Conservation (phyloP, 768 basidiomycete genomes). For the Clavulina sp. region DNA sequence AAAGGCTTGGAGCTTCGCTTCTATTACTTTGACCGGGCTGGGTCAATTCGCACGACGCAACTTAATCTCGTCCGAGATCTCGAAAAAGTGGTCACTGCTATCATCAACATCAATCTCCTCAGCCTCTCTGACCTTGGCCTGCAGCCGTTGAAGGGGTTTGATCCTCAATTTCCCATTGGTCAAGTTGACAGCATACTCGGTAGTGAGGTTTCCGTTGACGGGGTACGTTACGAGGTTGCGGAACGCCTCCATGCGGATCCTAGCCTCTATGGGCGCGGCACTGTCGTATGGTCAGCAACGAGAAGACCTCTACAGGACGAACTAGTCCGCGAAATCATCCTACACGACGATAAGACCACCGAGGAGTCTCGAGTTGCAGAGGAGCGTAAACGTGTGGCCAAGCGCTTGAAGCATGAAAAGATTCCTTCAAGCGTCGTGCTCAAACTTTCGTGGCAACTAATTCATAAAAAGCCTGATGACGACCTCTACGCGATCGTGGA, state of each 20-base stretch:
- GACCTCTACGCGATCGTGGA: too few species aligned
- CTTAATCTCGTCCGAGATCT: neutral
- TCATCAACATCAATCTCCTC: neutral
- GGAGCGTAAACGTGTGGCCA: too few species aligned
- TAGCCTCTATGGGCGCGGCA: neutral
- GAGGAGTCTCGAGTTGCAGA: too few species aligned
- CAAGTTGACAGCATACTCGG: neutral
- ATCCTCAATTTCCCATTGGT: neutral
- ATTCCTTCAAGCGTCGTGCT: neutral
- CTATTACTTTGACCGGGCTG: neutral
- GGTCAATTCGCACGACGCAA: neutral
- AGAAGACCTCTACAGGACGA: too few species aligned
- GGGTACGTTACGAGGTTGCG: neutral
- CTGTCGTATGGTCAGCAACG: neutral
- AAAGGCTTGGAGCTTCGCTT: neutral
- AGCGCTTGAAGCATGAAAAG: neutral
- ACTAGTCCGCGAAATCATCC: too few species aligned
- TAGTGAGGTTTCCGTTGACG: neutral
- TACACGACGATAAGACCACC: too few species aligned
- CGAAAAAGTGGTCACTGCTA: neutral
- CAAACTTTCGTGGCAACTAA: neutral
- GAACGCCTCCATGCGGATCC: neutral
- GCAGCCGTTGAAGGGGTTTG: neutral
- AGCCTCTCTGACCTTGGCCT: neutral
- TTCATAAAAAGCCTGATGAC: neutral